A percentile compares a stretch with the other conserved stretches of the same genome.
Evolutionary conservation across 768 basidiomycete species (phyloP).

Genomic region (Mycena capillaripes): DNA sequence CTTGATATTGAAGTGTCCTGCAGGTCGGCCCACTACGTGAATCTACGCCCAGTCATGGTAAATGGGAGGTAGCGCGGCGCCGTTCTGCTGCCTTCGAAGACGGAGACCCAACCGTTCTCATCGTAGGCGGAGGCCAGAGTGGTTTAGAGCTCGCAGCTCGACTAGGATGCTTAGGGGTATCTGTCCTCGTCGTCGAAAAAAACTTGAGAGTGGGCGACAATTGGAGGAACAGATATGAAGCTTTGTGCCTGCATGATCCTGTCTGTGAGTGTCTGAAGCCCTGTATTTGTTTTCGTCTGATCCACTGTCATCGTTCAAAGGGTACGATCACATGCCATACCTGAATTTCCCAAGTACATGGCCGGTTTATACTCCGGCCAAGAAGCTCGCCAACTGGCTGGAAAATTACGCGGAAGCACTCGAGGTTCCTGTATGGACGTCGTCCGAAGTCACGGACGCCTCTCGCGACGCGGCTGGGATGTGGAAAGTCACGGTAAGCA

Average conservation of each 20-base stretch:
- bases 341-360: conserved; percentile 72
- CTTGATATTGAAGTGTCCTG: neutral
- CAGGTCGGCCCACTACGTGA: conserved; percentile 59
- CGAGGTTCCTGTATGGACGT: conserved; percentile 79
- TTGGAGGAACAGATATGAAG: conserved; percentile 74
- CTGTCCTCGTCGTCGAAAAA: conserved; percentile 70
- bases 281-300: conserved; percentile 1
- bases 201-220: conserved; percentile 69
- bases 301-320: too few species aligned
- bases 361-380: conserved; percentile 71
- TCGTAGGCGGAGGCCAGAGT: conserved; percentile 77
- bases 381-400: conserved; percentile 77
- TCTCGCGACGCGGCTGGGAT: conserved; percentile 46
- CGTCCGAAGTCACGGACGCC: conserved; percentile 50
- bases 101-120: conserved; percentile 69
- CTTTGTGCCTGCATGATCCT: conserved; percentile 68
- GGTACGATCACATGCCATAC: conserved; percentile 62
- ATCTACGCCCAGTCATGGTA: conserved; percentile 60
- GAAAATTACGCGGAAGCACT: conserved; percentile 72
- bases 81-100: conserved; percentile 61
- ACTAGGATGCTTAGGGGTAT: conserved; percentile 71
- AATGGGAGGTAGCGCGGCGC: conserved; percentile 65
- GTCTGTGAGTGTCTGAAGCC: conserved; percentile 53
- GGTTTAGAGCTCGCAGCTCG: conserved; percentile 77
- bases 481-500: conserved; percentile 60